Conservation (phyloP, 176 grass and related monocot species). For the Ananas comosus region DNA sequence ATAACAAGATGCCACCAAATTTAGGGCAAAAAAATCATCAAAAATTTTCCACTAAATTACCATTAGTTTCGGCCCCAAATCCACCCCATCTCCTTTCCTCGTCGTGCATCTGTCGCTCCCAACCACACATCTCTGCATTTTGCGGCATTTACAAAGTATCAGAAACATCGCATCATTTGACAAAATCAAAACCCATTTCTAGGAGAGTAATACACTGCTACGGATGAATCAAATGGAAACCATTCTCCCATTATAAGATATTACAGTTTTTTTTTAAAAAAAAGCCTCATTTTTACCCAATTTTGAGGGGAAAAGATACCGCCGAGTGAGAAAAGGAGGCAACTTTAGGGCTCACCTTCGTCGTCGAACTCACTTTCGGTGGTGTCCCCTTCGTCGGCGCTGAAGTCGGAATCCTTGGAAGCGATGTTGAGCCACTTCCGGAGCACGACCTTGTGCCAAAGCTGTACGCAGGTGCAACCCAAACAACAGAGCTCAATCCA, state of each 20-base stretch:
- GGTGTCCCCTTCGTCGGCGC: constrained; percentile 80
- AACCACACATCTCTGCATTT: constrained; percentile 67
- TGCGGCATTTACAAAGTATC: not conserved
- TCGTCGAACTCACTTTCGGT: constrained; percentile 70
- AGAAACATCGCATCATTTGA: not conserved
- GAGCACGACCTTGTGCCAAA: constrained; percentile 77
- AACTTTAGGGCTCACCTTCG: constrained; percentile 36
- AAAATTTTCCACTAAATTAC: constrained; percentile 28
- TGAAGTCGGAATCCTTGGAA: constrained; percentile 75
- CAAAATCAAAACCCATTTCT: not conserved
- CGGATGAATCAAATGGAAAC: not conserved
- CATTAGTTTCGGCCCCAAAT: constrained; percentile 35
- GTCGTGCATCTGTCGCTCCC: constrained; percentile 54
- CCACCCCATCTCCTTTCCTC: constrained; percentile 41
- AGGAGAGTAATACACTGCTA: not conserved
- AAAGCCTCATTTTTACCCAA: too few species aligned
- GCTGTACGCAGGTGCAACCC: constrained; percentile 44
- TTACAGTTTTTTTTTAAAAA: too few species aligned
- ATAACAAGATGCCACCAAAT: not conserved
- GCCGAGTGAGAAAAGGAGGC: not conserved
- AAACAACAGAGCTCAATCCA: constrained; percentile 37
- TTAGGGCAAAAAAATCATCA: not conserved
- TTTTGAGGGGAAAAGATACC: too few species aligned
- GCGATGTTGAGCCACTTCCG: constrained; percentile 94
- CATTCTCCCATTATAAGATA: not conserved